These are phyloP conservation scores for Russula sp. DNA, from an alignment of 768 basidiomycete species.

Conservation along the genomic window DNA sequence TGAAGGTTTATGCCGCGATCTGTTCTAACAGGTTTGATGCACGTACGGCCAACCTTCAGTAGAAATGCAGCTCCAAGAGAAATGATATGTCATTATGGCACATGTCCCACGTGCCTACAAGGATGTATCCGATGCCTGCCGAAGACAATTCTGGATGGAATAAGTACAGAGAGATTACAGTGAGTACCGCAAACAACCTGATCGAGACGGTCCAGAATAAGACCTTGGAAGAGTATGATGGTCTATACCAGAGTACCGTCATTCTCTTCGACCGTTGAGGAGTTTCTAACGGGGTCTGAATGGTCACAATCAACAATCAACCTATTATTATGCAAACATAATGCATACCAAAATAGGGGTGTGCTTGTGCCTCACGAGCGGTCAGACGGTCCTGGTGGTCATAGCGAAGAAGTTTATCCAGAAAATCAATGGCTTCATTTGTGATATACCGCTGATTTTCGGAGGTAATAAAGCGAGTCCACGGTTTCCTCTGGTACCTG, in stretches of 20 bases:
- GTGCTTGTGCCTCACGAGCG: conserved; percentile 86
- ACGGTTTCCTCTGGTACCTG: conserved; percentile 91
- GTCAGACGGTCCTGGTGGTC: conserved; percentile 97
- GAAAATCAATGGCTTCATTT: conserved; percentile 93
- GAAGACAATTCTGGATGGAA: conserved; percentile 25
- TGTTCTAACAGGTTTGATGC: background rate
- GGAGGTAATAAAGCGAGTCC: conserved; percentile 92
- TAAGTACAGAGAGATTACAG: conserved; percentile 30
- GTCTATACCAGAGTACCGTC: conserved; percentile 49
- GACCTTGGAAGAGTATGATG: conserved; percentile 19
- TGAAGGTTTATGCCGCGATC: conserved; percentile 1
- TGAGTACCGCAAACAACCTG: conserved; percentile 23
- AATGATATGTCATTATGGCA: conserved; percentile 25
- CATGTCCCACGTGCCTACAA: conserved; percentile 21
- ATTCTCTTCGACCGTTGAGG: conserved; percentile 55
- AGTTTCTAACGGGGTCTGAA: conserved; percentile 66
- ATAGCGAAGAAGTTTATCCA: conserved; percentile 93
- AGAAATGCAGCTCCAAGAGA: conserved; percentile 2
- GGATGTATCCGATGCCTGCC: conserved; percentile 21
- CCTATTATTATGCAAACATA: conserved; percentile 24
- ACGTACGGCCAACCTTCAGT: background rate
- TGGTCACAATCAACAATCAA: conserved; percentile 29
- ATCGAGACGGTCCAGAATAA: conserved; percentile 17
- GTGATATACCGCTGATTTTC: conserved; percentile 96
- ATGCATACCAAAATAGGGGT: conserved; percentile 83